Conservation (phyloP, 345 rosid species). For the Ricinus communis region DNA sequence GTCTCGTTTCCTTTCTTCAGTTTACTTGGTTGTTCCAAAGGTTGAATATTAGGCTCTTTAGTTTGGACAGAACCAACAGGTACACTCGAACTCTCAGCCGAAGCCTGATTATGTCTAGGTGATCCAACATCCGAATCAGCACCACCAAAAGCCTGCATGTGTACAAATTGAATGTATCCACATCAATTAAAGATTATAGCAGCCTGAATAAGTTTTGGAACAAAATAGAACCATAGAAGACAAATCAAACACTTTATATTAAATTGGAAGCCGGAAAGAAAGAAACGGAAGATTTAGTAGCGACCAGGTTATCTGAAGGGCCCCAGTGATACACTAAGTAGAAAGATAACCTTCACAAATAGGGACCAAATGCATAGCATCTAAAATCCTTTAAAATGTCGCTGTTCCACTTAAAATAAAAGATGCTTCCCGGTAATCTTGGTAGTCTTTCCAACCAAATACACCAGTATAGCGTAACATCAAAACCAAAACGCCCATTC, state of each 20-base stretch:
- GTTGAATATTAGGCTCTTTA: slow-evolving; percentile 45
- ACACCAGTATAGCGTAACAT: background rate
- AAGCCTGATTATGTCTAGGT: slow-evolving; percentile 48
- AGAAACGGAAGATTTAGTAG: background rate
- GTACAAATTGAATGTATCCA: slow-evolving; percentile 13
- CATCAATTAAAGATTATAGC: slow-evolving; percentile 11
- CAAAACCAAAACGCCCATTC: background rate
- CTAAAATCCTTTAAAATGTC: background rate
- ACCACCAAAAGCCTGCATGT: slow-evolving; percentile 73
- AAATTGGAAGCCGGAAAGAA: too few relatives aligned
- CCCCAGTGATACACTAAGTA: background rate
- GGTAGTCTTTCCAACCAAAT: background rate
- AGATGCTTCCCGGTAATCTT: background rate
- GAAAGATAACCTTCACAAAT: background rate
- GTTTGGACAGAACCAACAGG: slow-evolving; percentile 40
- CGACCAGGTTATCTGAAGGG: background rate
- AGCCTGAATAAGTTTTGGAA: slow-evolving; percentile 4
- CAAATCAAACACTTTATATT: too few relatives aligned
- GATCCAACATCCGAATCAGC: slow-evolving; percentile 82
- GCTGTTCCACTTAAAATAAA: background rate
- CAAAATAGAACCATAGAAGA: background rate
- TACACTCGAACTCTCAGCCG: slow-evolving; percentile 44
- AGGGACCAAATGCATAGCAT: background rate
- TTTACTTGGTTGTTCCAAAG: slow-evolving; percentile 53
- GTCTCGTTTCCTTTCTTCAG: slow-evolving; percentile 53